phyloP scores from a whole-genome alignment of 2,329 filamentous ascomycete genomes.

The Chaetothyriales sp. region DNA sequence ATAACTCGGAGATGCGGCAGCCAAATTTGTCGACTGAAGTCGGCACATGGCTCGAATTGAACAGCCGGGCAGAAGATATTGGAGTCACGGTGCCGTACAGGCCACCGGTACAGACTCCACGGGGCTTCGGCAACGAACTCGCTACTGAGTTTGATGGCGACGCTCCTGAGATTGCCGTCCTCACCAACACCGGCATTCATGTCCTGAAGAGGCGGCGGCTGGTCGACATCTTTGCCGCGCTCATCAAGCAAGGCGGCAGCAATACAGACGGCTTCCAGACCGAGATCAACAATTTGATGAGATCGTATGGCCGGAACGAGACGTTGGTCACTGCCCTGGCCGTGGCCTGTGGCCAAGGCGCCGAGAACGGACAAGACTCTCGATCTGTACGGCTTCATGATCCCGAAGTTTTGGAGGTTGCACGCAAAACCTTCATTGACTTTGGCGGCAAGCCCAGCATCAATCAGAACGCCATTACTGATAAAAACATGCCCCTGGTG shows the following conservation, averaged over 20 bases:
- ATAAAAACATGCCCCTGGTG: conserved; percentile 50
- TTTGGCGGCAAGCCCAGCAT: conserved; percentile 78
- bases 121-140: conserved; percentile 87
- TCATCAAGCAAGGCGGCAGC: conserved; percentile 53
- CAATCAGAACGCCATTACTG: conserved; percentile 58
- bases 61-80: conserved; percentile 61
- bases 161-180: conserved; percentile 70
- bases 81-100: conserved; percentile 64
- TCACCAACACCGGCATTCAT: conserved; percentile 84
- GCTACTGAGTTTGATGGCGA: conserved; percentile 87
- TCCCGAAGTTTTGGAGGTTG: conserved; percentile 71
- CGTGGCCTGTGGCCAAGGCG: conserved; percentile 86
- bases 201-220: conserved; percentile 69
- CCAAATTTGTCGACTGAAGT: conserved; percentile 59
- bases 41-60: conserved; percentile 64
- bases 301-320: conserved; percentile 74
- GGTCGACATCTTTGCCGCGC: conserved; percentile 80
- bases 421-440: conserved; percentile 78
- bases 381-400: conserved; percentile 61
- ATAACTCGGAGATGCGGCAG: conserved; percentile 37
- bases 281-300: conserved; percentile 71
- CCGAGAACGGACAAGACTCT: conserved; percentile 59
- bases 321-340: conserved; percentile 82
- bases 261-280: conserved; percentile 69
- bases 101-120: conserved; percentile 50